These are phyloP conservation scores for Amylostereum areolatum DNA, from an alignment of 1,284 basidiomycete species.

Conservation along the genomic window DNA sequence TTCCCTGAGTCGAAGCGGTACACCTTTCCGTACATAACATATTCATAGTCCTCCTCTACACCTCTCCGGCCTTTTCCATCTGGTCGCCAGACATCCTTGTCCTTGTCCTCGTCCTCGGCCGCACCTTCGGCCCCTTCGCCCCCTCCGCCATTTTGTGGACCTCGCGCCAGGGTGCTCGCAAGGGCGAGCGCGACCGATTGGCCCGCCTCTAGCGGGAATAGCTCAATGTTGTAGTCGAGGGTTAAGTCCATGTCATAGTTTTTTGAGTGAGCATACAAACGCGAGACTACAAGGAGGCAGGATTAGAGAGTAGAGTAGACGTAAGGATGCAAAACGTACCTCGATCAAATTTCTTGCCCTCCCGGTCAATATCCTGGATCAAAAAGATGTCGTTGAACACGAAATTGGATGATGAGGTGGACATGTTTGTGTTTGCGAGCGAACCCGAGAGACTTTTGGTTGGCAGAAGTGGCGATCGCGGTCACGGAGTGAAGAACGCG, in stretches of 20 bases:
- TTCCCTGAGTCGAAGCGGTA: constrained; percentile 94
- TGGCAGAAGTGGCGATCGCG: no score
- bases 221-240: constrained; percentile 86
- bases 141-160: constrained; percentile 36
- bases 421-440: constrained; percentile 33
- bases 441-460: no score
- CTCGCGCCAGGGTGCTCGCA: constrained; percentile 75
- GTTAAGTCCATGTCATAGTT: constrained; percentile 88
- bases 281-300: constrained; percentile 57
- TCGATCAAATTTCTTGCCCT: constrained; percentile 97
- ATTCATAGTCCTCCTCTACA: constrained; percentile 94
- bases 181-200: constrained; percentile 85
- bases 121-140: constrained; percentile 33
- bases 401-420: constrained; percentile 62
- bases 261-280: constrained; percentile 78
- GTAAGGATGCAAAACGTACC: constrained; percentile 43
- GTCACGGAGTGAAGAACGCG: no score
- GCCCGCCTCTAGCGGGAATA: constrained; percentile 67
- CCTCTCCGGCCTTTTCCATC: constrained; percentile 83
- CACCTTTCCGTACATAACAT: constrained; percentile 99
- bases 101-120: constrained; percentile 60
- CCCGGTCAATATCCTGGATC: constrained; percentile 80
- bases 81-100: constrained; percentile 81
- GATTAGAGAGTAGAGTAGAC: constrained; percentile 6
- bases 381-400: constrained; percentile 91